Evolutionary conservation across 148 eudicot species (phyloP).

Genomic region (Polygonum maritimum): DNA sequence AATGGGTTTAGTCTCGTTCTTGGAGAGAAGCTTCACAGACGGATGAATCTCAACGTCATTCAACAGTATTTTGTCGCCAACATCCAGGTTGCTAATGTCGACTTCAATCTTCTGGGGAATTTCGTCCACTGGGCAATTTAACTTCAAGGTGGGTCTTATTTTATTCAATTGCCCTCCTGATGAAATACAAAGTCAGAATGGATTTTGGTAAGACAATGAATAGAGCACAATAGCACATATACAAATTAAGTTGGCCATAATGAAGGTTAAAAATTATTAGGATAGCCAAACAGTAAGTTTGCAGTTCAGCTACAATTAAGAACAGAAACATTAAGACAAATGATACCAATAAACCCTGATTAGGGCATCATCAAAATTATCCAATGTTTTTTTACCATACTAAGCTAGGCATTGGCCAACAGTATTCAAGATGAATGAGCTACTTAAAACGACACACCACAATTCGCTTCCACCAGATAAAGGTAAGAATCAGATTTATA

Average conservation of each 20-base stretch:
- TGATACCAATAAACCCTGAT: background rate
- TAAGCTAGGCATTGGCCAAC: too few species aligned
- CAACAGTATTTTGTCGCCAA: constrained; percentile 56
- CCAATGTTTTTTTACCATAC: background rate
- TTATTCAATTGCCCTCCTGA: constrained; percentile 57
- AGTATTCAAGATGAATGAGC: background rate
- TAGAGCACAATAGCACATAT: background rate
- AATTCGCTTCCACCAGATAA: background rate
- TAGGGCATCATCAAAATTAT: background rate
- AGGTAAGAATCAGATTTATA: too few species aligned
- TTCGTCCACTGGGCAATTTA: constrained; percentile 67
- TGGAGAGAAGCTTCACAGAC: constrained; percentile 62
- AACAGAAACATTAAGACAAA: background rate
- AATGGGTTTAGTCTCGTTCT: constrained; percentile 48
- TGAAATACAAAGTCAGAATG: background rate
- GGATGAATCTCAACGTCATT: constrained; percentile 56
- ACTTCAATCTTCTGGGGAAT: constrained; percentile 84
- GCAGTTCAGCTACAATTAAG: background rate
- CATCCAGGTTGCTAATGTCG: constrained; percentile 73
- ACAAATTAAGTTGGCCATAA: background rate
- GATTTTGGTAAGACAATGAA: background rate
- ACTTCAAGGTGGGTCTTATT: constrained; percentile 56
- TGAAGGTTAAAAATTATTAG: too few species aligned
- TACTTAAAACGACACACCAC: background rate
- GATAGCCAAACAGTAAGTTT: background rate